A percentile compares a stretch with the other conserved stretches of the same genome.
Evolutionary conservation across 2,329 filamentous ascomycete species (phyloP).

Genomic region (Paraphoma chrysanthemicola): DNA sequence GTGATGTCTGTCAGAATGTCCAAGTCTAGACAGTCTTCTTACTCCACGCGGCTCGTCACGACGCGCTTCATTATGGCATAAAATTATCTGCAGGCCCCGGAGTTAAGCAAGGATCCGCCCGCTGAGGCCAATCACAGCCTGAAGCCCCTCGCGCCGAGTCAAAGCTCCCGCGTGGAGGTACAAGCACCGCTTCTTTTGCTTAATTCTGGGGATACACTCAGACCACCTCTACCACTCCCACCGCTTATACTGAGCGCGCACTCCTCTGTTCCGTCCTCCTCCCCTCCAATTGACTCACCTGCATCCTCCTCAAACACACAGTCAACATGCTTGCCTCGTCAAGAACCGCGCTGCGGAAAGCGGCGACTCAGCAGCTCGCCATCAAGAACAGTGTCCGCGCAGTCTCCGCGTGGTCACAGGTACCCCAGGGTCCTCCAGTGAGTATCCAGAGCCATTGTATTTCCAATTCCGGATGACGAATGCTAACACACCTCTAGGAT

Average conservation of each 20-base stretch:
- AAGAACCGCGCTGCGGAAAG: conserved; percentile 47
- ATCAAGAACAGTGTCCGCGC: conserved; percentile 59
- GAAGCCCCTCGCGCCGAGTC: conserved; percentile 14
- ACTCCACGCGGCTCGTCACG: conserved; percentile 9
- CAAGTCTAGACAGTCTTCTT: background rate
- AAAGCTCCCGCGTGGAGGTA: conserved; percentile 23
- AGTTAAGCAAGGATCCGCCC: conserved; percentile 15
- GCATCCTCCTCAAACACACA: conserved; percentile 11
- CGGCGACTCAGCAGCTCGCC: conserved; percentile 43
- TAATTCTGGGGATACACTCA: conserved; percentile 37
- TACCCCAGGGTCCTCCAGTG: conserved; percentile 93
- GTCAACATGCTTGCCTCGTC: conserved; percentile 46
- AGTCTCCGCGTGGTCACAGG: conserved; percentile 86
- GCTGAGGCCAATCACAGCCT: conserved; percentile 23
- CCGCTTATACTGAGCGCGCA: conserved; percentile 8
- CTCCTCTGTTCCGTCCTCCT: conserved; percentile 13
- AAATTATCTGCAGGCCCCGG: conserved; percentile 27
- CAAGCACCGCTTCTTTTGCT: conserved; percentile 10
- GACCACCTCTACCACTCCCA: conserved; percentile 25
- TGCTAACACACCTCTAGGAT: conserved; percentile 43
- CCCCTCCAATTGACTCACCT: conserved; percentile 7
- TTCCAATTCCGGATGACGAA: conserved; percentile 14
- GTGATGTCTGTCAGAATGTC: background rate
- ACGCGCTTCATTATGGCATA: conserved; percentile 11
- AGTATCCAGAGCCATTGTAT: conserved; percentile 48